Evolutionary conservation across 1,139 yeast genomes (phyloP).

Genomic region (Taphrina confusa): DNA sequence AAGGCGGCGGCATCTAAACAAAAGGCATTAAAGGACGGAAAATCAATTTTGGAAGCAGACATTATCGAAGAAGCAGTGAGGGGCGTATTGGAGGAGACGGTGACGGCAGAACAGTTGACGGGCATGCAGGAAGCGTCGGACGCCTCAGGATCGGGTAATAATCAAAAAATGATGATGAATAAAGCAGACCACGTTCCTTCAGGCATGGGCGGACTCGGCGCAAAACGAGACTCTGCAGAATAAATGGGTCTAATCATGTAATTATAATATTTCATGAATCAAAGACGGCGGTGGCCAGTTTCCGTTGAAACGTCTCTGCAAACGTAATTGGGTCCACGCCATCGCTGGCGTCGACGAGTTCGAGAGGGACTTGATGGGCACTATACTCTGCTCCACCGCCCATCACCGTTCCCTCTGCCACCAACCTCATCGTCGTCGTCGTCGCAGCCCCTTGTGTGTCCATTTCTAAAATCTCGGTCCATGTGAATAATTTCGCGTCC

Average conservation of each 20-base stretch:
- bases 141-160: background rate
- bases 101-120: conserved; percentile 9
- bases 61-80: conserved; percentile 15
- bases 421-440: conserved; percentile 61
- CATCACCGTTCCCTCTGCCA: conserved; percentile 57
- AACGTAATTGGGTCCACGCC: conserved; percentile 42
- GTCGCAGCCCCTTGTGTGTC: conserved; percentile 39
- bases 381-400: conserved; percentile 78
- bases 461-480: conserved; percentile 67
- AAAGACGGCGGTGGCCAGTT: conserved; percentile 36
- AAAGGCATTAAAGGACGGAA: conserved; percentile 16
- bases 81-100: conserved; percentile 10
- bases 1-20: conserved; percentile 18
- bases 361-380: conserved; percentile 88
- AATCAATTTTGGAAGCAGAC: conserved; percentile 3
- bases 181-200: conserved; percentile 2
- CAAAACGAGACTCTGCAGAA: background rate
- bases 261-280: background rate
- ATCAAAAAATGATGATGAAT: background rate
- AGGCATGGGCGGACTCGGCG: conserved; percentile 14
- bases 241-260: background rate
- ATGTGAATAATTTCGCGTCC: conserved; percentile 73
- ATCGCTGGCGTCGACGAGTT: conserved; percentile 76
- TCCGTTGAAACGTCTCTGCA: conserved; percentile 40
- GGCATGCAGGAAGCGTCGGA: conserved; percentile 3